Conservation (phyloP, 768 basidiomycete genomes). For the Termitomyces sp. region DNA sequence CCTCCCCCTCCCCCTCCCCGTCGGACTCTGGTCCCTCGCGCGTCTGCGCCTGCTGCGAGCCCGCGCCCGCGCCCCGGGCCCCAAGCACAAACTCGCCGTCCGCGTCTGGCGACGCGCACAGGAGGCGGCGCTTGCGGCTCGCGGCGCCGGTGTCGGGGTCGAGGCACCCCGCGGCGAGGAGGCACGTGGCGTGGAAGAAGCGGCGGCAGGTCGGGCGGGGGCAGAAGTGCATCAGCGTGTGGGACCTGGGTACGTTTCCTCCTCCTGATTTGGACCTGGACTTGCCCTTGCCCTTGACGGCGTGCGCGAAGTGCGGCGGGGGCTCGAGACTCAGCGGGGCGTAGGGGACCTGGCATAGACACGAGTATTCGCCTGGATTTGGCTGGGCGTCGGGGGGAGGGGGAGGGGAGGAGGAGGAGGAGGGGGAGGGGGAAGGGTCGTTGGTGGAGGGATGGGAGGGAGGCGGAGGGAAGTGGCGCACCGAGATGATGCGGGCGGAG, state of each 20-base stretch:
- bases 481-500: slow-evolving; percentile 27
- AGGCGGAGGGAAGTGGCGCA: slow-evolving; percentile 17
- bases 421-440: neutral
- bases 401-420: neutral
- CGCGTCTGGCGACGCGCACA: slow-evolving; percentile 33
- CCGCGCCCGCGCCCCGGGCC: no score
- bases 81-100: slow-evolving; percentile 1
- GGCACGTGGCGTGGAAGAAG: slow-evolving; percentile 47
- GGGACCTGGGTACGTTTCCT: neutral
- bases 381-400: slow-evolving; percentile 30
- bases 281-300: neutral
- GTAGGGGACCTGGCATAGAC: slow-evolving; percentile 46
- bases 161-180: slow-evolving; percentile 27
- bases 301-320: neutral
- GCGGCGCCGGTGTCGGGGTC: slow-evolving; percentile 11
- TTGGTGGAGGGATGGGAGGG: neutral
- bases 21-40: neutral
- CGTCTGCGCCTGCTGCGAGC: neutral
- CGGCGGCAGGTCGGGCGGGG: slow-evolving; percentile 45
- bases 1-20: no score
- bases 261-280: neutral
- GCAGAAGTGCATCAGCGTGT: slow-evolving; percentile 51
- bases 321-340: slow-evolving; percentile 32
- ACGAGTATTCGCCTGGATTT: slow-evolving; percentile 33
- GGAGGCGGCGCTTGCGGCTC: slow-evolving; percentile 21